phyloP scores from a whole-genome alignment of 148 eudicot species.

The Vaccinium corymbosum region DNA sequence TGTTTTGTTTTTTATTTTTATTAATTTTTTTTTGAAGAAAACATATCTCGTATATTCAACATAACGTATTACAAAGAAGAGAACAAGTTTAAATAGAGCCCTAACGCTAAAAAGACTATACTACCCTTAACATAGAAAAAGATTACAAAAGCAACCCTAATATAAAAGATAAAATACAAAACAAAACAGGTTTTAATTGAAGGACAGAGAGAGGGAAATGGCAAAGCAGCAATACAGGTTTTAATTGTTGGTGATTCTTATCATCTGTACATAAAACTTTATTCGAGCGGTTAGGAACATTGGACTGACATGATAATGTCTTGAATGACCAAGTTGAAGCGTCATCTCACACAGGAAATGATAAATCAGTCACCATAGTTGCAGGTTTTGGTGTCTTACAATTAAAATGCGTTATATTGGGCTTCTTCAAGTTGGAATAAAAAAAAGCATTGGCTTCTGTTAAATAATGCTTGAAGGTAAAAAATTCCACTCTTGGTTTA shows the following conservation, averaged over 20 bases:
- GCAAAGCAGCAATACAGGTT: slow-evolving; percentile 5
- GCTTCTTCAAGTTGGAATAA: neutral
- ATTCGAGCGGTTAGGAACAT: neutral
- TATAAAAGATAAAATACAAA: too few relatives aligned
- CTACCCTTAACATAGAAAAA: too few relatives aligned
- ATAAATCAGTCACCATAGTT: neutral
- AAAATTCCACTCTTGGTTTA: slow-evolving; percentile 4
- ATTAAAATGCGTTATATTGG: neutral
- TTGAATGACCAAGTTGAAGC: slow-evolving; percentile 10
- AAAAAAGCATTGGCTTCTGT: neutral
- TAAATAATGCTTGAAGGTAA: neutral
- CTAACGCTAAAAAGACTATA: too few relatives aligned
- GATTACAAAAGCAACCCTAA: too few relatives aligned
- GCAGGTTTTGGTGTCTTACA: neutral
- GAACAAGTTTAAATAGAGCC: too few relatives aligned
- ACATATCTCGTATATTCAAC: too few relatives aligned
- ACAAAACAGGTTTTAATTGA: neutral
- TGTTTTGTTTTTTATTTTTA: too few relatives aligned
- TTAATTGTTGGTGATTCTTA: neutral
- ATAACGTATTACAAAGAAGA: too few relatives aligned
- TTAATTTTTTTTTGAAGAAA: too few relatives aligned
- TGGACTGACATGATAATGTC: neutral
- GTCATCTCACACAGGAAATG: neutral
- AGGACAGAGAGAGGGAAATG: neutral
- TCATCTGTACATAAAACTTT: neutral